Conservation (phyloP, 768 basidiomycete genomes). For the Clitopilus hobsonii region DNA sequence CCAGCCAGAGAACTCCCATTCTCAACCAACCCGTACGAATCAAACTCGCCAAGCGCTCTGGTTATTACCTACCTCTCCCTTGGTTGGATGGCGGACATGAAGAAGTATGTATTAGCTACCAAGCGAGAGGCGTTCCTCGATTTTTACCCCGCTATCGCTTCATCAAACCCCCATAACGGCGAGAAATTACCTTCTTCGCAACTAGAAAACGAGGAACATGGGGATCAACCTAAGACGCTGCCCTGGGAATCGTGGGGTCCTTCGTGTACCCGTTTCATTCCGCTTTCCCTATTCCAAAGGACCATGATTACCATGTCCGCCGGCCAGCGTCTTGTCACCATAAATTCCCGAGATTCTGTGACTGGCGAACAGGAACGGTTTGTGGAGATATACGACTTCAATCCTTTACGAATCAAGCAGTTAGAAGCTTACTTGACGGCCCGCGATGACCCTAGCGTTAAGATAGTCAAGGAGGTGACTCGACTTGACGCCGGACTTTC, state of each 20-base stretch:
- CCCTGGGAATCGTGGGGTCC: slow-evolving; percentile 18
- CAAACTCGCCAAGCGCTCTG: slow-evolving; percentile 6
- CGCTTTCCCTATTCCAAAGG: slow-evolving; percentile 1
- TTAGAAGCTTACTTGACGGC: background rate
- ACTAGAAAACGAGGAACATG: background rate
- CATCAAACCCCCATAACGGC: no score
- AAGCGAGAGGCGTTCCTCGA: slow-evolving; percentile 6
- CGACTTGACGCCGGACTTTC: no score
- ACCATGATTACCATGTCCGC: slow-evolving; percentile 18
- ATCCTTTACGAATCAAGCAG: slow-evolving; percentile 1
- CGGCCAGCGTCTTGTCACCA: slow-evolving; percentile 16
- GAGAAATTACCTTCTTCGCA: background rate
- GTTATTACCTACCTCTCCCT: slow-evolving; percentile 5
- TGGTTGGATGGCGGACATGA: background rate
- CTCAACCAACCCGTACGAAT: slow-evolving; percentile 4
- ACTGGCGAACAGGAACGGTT: background rate
- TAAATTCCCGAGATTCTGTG: background rate
- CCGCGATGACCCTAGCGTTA: no score
- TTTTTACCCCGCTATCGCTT: slow-evolving; percentile 1
- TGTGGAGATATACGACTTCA: slow-evolving; percentile 5
- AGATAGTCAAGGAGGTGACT: no score
- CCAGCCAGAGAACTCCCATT: slow-evolving; percentile 1
- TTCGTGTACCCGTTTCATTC: slow-evolving; percentile 12
- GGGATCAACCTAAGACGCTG: background rate
- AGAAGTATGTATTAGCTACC: slow-evolving; percentile 6